Evolutionary conservation across 2,329 filamentous ascomycete species (phyloP), one percentile per base, ranked within the genome.

Genomic region (Nemania abortiva): DNA sequence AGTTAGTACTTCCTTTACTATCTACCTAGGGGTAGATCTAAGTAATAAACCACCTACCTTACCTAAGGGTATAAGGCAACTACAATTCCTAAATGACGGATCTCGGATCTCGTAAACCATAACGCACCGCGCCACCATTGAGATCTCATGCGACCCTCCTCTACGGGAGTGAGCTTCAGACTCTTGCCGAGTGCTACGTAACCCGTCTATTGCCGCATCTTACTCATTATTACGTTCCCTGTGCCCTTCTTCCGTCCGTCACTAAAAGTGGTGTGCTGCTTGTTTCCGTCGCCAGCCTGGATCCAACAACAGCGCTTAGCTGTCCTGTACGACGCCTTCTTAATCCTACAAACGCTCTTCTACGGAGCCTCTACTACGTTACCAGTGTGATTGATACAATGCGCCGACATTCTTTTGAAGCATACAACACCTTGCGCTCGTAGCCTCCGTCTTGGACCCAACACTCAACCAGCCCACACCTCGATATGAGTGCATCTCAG

Each of bases 401-500:
- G 69, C 67, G 69, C 69, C 69, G 66, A 37, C 57, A 49, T 18
- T 18, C 47, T 11, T 56, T 49, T 27, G 15, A 20, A 61, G 49
- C 22, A 29, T 55, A 27, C 45, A 42, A 47, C 55, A 24, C 49
- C 42, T 49, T 47, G 42, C 58, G 37, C 57, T 60, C 57, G 22
- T 63, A 70, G 34, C 55, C 59, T 47, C 29, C 29, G 29, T 45
- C 62, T 63, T 54, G 42, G 34, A 60, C 57, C 42, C 59, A 27
- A 52, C 53, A 31, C 18, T 52, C 60, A 54, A 54, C 64, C 29
- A 62, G 57, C 67, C 45, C 39, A 61, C 52, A 50, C 50, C 45
- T 63, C 68, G 58, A 54, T 62, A 88, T 88, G 85, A 81, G 85
- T 72, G 81, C 82, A 70, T 81, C 84, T 39, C 81, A 81, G 71